Evolutionary conservation across 176 grass and related monocot species (phyloP).

Genomic region (Phoenix dactylifera): DNA sequence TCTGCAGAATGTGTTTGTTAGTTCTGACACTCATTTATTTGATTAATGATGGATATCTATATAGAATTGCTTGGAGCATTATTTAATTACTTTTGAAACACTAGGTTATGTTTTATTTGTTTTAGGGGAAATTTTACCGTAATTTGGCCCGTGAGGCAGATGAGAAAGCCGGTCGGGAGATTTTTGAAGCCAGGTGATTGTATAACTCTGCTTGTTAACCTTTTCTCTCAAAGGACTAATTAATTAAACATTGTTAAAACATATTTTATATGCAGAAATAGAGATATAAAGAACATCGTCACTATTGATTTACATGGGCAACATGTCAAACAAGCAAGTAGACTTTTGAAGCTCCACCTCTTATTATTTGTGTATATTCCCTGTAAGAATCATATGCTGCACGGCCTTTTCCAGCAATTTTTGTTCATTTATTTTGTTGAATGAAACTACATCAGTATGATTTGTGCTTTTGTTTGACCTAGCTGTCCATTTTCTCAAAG

Average conservation of each 20-base stretch:
- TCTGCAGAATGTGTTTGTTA: too few relatives aligned
- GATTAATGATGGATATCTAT: too few relatives aligned
- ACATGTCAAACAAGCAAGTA: slow-evolving; percentile 80
- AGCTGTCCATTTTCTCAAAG: slow-evolving; percentile 68
- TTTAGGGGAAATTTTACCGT: slow-evolving; percentile 80
- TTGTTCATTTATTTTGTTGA: background rate
- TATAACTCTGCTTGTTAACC: background rate
- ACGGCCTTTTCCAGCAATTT: background rate
- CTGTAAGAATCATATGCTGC: slow-evolving; percentile 41
- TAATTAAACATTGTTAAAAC: background rate
- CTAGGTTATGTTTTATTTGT: slow-evolving; percentile 3
- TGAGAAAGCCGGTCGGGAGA: slow-evolving; percentile 60
- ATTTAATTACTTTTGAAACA: background rate
- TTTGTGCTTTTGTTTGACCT: slow-evolving; percentile 9
- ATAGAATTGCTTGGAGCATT: too few relatives aligned
- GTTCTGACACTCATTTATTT: too few relatives aligned
- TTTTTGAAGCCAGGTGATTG: slow-evolving; percentile 74
- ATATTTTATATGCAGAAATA: slow-evolving; percentile 54
- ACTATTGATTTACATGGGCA: slow-evolving; percentile 94
- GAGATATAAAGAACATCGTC: slow-evolving; percentile 70
- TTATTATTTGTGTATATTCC: slow-evolving; percentile 61
- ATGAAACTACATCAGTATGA: slow-evolving; percentile 13
- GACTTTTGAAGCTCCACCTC: slow-evolving; percentile 78
- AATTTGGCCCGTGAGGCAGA: slow-evolving; percentile 63
- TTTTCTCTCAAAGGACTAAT: background rate